Evolutionary conservation across 2,329 filamentous ascomycete species (phyloP).

Genomic region (Trichoderma hamatum): DNA sequence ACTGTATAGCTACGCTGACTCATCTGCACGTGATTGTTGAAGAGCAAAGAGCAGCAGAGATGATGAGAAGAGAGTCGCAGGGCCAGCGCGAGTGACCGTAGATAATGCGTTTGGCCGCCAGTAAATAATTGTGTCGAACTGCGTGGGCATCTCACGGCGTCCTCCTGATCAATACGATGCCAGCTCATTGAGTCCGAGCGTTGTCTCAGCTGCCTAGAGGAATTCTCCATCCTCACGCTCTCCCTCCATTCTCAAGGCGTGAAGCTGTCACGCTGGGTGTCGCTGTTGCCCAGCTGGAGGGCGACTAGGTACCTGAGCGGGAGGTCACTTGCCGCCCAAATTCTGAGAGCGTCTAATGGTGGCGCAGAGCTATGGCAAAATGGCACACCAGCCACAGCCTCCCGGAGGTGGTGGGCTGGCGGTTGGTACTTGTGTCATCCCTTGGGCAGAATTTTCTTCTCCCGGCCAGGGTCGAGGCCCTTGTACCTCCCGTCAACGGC

Average conservation of each 20-base stretch:
- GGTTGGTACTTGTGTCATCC: conserved; percentile 9
- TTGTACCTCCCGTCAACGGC: conserved; percentile 2
- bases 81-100: conserved; percentile 10
- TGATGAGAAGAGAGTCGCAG: conserved; percentile 1
- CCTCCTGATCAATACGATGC: conserved; percentile 7
- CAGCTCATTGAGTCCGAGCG: not conserved
- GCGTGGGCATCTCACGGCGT: not conserved
- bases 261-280: conserved; percentile 7
- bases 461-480: not conserved
- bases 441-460: conserved; percentile 22
- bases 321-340: conserved; percentile 25
- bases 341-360: conserved; percentile 9
- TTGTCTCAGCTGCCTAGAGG: conserved; percentile 22
- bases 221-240: not conserved
- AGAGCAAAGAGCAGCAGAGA: not conserved
- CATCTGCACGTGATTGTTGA: not conserved
- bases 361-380: conserved; percentile 5
- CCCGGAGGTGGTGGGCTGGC: not conserved
- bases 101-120: conserved; percentile 5
- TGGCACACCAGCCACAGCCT: conserved; percentile 14
- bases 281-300: conserved; percentile 8
- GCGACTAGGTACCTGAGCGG: not conserved
- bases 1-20: not conserved
- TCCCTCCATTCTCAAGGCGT: not conserved
- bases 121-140: not conserved